phyloP scores from a whole-genome alignment of 441 rosid species.

The Monsonia emarginata region DNA sequence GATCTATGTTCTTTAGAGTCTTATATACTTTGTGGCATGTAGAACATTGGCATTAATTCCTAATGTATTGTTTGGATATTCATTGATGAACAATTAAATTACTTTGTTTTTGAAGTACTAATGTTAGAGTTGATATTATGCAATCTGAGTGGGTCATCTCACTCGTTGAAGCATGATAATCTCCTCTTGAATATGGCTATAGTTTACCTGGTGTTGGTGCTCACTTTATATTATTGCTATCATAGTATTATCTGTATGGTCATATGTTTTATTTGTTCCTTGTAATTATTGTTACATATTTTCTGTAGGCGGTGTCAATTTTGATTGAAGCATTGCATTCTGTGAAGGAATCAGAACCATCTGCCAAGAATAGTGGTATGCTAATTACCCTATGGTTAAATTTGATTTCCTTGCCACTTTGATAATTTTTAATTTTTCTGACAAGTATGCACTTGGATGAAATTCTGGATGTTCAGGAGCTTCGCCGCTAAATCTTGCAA shows the following conservation, averaged over 20 bases:
- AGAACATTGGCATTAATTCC: conserved; percentile 5
- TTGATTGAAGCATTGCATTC: conserved; percentile 83
- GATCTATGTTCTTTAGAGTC: not conserved
- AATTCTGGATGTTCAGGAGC: conserved; percentile 52
- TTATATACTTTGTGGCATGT: not conserved
- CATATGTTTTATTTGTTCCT: not conserved
- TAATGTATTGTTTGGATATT: not conserved
- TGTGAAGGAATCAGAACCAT: conserved; percentile 65
- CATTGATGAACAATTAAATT: not conserved
- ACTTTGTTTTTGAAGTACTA: not conserved
- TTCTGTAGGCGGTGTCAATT: conserved; percentile 51
- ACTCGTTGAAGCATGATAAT: not conserved
- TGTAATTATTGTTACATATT: not conserved
- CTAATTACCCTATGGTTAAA: conserved; percentile 12
- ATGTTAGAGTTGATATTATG: not conserved
- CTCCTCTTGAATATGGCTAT: not conserved
- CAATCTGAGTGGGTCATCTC: not conserved
- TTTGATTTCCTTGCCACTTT: conserved; percentile 12
- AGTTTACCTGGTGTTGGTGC: not conserved
- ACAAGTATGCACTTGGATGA: conserved; percentile 21
- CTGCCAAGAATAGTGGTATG: conserved; percentile 55
- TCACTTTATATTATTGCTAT: too few species aligned
- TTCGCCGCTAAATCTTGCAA: conserved; percentile 83
- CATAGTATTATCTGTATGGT: not conserved
- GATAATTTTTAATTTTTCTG: conserved; percentile 18